Evolutionary conservation across 345 rosid genomes (phyloP).

Genomic region (Camelina sativa): DNA sequence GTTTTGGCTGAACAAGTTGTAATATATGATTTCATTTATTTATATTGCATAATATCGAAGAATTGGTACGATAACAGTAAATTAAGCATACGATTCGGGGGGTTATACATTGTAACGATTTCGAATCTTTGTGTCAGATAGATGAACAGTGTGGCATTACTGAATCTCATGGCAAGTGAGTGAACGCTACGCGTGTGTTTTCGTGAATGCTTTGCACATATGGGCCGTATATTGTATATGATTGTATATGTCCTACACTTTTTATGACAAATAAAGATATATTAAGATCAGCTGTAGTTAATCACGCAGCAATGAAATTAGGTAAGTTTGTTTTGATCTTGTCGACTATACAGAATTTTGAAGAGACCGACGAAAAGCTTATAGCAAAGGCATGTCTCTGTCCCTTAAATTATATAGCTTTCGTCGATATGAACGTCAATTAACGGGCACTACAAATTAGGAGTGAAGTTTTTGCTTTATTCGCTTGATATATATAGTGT

Average conservation of each 20-base stretch:
- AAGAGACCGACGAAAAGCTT: slow-evolving; percentile 1
- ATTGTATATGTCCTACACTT: neutral
- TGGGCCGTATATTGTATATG: neutral
- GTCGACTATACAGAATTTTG: neutral
- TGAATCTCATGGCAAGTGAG: slow-evolving; percentile 30
- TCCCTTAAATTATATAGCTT: neutral
- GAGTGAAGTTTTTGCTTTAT: neutral
- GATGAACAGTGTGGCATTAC: slow-evolving; percentile 18
- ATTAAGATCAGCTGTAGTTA: slow-evolving; percentile 16
- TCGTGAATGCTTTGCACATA: slow-evolving; percentile 24
- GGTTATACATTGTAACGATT: slow-evolving; percentile 21
- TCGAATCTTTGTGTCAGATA: slow-evolving; percentile 32
- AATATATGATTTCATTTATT: slow-evolving; percentile 14
- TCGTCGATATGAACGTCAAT: neutral
- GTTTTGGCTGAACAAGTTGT: slow-evolving; percentile 34
- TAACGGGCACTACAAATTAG: neutral
- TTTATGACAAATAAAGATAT: slow-evolving; percentile 22
- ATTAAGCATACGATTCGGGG: slow-evolving; percentile 41
- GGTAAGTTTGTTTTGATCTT: slow-evolving; percentile 31
- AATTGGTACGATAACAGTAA: slow-evolving; percentile 14
- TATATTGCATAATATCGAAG: slow-evolving; percentile 2
- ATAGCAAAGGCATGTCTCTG: neutral
- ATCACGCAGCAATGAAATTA: slow-evolving; percentile 12
- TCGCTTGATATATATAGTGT: neutral
- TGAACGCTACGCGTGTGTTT: slow-evolving; percentile 11